Percentiles rank a stretch among this genome's conserved stretches.
These are phyloP conservation scores for Setomelanomma holmii DNA, from an alignment of 2,329 filamentous ascomycete genomes.

Conservation along the genomic window DNA sequence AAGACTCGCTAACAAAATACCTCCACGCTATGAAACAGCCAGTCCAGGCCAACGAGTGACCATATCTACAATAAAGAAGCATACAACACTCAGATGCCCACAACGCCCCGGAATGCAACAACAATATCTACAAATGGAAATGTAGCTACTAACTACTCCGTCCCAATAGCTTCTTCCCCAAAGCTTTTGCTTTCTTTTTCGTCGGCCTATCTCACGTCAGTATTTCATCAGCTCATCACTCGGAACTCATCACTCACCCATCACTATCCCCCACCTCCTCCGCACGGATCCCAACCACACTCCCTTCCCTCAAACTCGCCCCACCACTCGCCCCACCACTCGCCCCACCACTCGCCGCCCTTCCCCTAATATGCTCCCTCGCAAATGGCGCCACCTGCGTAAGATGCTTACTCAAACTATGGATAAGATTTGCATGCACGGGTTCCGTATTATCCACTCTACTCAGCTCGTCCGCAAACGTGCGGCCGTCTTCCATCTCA, in stretches of 20 bases:
- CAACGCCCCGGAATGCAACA: not conserved
- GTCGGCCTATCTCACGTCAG: constrained; percentile 2
- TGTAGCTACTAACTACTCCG: constrained; percentile 7
- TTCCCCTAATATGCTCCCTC: constrained; percentile 18
- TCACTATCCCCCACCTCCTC: constrained; percentile 27
- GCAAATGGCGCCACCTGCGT: constrained; percentile 38
- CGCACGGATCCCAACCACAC: constrained; percentile 12
- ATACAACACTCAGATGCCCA: too few species aligned
- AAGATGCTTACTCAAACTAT: constrained; percentile 42
- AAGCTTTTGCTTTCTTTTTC: constrained; percentile 22
- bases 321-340: constrained; percentile 12
- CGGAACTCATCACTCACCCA: constrained; percentile 18
- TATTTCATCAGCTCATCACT: not conserved
- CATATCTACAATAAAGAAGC: not conserved
- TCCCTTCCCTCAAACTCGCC: constrained; percentile 22
- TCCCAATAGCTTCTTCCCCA: constrained; percentile 25
- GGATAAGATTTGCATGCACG: constrained; percentile 42
- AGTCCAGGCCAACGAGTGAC: not conserved
- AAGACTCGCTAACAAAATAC: too few species aligned
- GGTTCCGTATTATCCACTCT: constrained; percentile 47
- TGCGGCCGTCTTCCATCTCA: constrained; percentile 36
- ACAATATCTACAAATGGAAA: not conserved
- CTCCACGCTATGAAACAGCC: not conserved
- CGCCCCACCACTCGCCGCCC: constrained; percentile 9
- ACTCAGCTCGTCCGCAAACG: constrained; percentile 46